Base-by-base conservation (phyloP, 2,329 filamentous ascomycete species). In the Fusarium caatingaense region DNA sequence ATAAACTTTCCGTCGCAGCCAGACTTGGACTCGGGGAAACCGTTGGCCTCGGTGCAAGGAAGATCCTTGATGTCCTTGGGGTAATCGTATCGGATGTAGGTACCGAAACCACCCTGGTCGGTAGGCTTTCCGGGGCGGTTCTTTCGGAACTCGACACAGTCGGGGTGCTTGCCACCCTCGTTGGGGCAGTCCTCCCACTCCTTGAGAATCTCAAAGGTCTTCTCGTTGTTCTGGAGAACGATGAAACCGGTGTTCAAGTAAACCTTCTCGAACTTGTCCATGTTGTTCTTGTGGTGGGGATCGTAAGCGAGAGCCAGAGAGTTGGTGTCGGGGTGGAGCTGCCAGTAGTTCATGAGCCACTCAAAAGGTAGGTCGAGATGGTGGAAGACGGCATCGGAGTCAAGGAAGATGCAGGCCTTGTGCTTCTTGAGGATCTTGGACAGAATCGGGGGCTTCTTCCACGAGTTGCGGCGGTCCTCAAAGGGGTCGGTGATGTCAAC, bases 171-270 rank as follows among this genome's bases (percentile, higher is more conserved):
- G 68, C 78, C 78, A 46, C 76, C 72, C 12, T 83, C 81, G 45
- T 81, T 75, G 27, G 82, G 78, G 67, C 82, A 84, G 50, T 75
- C 76, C 34, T 79, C 78, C 85, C 85, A 87, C 46, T 83, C 83
- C 62, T 83, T 80, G 41, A 87, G 78, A 37, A 87, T 84, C 32
- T 83, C 78, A 66, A 81, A 81, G 1, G 83, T 84, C 66, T 80
- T 81, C 18, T 79, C 74, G 69, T 84, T 84, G 74, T 85, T 85
- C 76, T 87, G 85, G 6, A 84, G 81, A 41, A 87, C 77, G 74
- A 87, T 85, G 78, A 87, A 86, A 20, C 85, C 85, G 2, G 85
- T 85, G 78, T 87, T 87, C 71, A 82, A 79, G 79, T 81, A 84
- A 69, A 78, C 70, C 57, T 79, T 80, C 62, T 77, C 78, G 25